Conservation (phyloP, 768 basidiomycete genomes). For the Rubroboletus pulcherrimus region DNA sequence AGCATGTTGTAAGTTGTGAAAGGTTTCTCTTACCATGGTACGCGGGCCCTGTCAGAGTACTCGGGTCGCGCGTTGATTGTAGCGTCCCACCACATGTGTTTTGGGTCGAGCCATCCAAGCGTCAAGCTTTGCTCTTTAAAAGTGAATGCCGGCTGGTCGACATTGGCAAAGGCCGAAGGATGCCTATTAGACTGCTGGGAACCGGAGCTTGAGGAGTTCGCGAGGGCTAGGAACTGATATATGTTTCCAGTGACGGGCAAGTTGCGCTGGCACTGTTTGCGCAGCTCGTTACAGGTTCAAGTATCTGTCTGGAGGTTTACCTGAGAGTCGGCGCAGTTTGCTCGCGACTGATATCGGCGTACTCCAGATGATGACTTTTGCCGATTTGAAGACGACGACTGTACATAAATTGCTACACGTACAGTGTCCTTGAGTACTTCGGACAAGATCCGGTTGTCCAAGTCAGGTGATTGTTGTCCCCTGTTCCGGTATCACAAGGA, state of each 20-base stretch:
- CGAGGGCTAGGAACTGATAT: background rate
- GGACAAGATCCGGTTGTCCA: background rate
- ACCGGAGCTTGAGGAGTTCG: background rate
- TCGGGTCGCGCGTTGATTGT: background rate
- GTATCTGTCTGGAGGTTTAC: background rate
- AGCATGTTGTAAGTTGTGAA: background rate
- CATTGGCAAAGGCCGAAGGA: background rate
- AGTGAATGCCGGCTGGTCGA: background rate
- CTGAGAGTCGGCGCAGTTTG: background rate
- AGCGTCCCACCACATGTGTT: background rate
- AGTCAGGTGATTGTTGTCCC: constrained; percentile 25
- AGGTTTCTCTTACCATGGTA: background rate
- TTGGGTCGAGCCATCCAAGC: background rate
- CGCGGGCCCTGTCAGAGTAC: background rate
- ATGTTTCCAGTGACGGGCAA: background rate
- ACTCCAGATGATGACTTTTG: background rate
- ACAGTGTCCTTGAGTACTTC: too few species aligned
- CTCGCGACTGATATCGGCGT: background rate
- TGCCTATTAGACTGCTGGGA: background rate
- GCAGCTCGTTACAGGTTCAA: background rate
- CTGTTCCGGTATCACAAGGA: background rate
- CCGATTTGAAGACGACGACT: background rate
- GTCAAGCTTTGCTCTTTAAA: background rate
- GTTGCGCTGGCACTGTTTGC: background rate
- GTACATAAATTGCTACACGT: too few species aligned